Evolutionary conservation across 2,329 filamentous ascomycete species (phyloP), one percentile per base, ranked within the genome.

Genomic region (Corynespora cassiicola): DNA sequence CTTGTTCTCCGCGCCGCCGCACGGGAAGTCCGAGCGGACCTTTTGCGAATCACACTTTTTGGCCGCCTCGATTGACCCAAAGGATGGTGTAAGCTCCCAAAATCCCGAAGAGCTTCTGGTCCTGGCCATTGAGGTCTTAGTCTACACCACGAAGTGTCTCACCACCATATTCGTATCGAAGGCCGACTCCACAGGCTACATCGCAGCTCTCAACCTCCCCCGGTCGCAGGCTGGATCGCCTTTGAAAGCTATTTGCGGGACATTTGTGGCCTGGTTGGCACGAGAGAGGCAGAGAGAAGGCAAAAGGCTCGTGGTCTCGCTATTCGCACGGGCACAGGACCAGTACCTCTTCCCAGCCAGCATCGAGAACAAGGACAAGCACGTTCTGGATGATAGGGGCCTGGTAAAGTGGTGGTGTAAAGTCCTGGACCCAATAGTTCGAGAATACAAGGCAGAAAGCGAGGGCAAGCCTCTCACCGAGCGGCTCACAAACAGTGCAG

Each of bases 261-360:
- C 84, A 0, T 96, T 97, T 52, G 68, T 99, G 15, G 75, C 80
- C 8, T 88, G 87, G 69, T 76, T 99, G 1, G 77, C 94, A 17
- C 78, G 82, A 28, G 77, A 82, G 33, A 78, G 85, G 31, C 79
- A 82, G 47, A 79, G 88, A 26, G 75, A 77, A 19, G 80, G 79
- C 29, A 80, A 84, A 31, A 85, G 84, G 54, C 79, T 89, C 23
- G 81, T 96, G 9, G 76, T 99, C 18, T 96, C 90, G 37, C 78
- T 99, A 3, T 99, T 99, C 63, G 95, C 94, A 0, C 81, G 94
- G 43, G 85, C 94, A 0, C 94, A 97, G 64, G 84, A 86, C 34
- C 94, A 97, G 61, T 99, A 99, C 56, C 79, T 99, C 10, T 99
- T 97, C 63, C 91, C 94, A 0, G 90, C 90, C 0, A 97, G 92